A percentile compares a stretch with the other conserved stretches of the same genome.
Conservation (phyloP, 345 rosid species). For the Hypericum perforatum region DNA sequence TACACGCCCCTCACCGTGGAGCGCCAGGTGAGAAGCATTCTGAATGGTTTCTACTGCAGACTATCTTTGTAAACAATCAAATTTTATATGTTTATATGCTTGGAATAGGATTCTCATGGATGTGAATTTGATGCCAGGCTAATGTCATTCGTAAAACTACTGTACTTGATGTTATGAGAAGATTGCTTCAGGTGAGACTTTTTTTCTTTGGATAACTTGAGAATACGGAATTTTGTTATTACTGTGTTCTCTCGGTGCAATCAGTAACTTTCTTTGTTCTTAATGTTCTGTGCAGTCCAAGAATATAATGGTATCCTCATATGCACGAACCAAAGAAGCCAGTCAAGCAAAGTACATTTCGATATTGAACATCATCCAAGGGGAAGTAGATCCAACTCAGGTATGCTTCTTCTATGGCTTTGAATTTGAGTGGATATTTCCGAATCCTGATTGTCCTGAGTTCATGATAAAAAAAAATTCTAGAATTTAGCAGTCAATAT, state of each 20-base stretch:
- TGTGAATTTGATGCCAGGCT: slow-evolving; percentile 49
- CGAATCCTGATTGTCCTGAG: too few relatives aligned
- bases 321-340: slow-evolving; percentile 95
- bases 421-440: too few relatives aligned
- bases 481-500: too few relatives aligned
- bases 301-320: slow-evolving; percentile 95
- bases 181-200: slow-evolving; percentile 71
- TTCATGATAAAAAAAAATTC: too few relatives aligned
- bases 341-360: slow-evolving; percentile 98
- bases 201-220: background rate
- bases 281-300: slow-evolving; percentile 48
- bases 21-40: slow-evolving; percentile 50
- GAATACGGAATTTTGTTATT: too few relatives aligned
- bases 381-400: slow-evolving; percentile 99
- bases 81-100: too few relatives aligned
- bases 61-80: too few relatives aligned
- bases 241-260: too few relatives aligned
- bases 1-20: slow-evolving; percentile 95
- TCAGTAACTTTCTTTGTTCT: slow-evolving; percentile 5
- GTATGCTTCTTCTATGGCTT: slow-evolving; percentile 23
- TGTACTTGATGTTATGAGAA: slow-evolving; percentile 95
- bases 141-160: slow-evolving; percentile 92
- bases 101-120: slow-evolving; percentile 10
- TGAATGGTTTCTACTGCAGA: background rate
- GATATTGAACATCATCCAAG: slow-evolving; percentile 89